Evolutionary conservation across 2,329 filamentous ascomycete genomes (phyloP).

Genomic region (Fusarium robinianum): DNA sequence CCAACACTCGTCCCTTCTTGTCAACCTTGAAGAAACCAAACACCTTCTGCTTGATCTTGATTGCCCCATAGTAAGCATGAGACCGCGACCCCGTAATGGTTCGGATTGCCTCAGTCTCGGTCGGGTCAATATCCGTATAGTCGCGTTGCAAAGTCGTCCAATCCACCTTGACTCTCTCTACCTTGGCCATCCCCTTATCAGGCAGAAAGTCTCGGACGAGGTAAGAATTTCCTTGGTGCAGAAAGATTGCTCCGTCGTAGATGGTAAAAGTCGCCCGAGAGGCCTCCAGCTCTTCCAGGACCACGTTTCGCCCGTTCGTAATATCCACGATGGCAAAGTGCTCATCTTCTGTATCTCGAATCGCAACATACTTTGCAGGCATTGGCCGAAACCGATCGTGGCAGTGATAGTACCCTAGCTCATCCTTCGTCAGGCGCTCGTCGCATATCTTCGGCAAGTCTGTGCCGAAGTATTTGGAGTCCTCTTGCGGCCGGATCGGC

Average conservation of each 20-base stretch:
- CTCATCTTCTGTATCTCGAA: constrained; percentile 86
- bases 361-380: constrained; percentile 81
- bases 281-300: constrained; percentile 94
- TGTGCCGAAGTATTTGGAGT: constrained; percentile 77
- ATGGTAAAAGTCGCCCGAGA: constrained; percentile 94
- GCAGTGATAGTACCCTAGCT: constrained; percentile 84
- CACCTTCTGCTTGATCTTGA: constrained; percentile 85
- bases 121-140: constrained; percentile 90
- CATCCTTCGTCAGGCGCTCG: constrained; percentile 74
- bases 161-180: constrained; percentile 87
- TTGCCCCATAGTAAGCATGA: constrained; percentile 81
- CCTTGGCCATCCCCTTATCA: constrained; percentile 80
- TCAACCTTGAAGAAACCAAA: constrained; percentile 99
- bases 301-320: constrained; percentile 77
- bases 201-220: constrained; percentile 87
- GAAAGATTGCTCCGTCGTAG: constrained; percentile 95
- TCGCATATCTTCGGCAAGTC: constrained; percentile 72
- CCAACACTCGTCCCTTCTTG: constrained; percentile 79
- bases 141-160: constrained; percentile 95
- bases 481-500: constrained; percentile 80
- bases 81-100: constrained; percentile 65
- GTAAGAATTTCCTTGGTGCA: constrained; percentile 94
- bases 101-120: constrained; percentile 87
- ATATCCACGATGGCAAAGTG: constrained; percentile 93
- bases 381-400: constrained; percentile 85